Evolutionary conservation across 129 eudicot species (phyloP).

Genomic region (Solidago caesia): DNA sequence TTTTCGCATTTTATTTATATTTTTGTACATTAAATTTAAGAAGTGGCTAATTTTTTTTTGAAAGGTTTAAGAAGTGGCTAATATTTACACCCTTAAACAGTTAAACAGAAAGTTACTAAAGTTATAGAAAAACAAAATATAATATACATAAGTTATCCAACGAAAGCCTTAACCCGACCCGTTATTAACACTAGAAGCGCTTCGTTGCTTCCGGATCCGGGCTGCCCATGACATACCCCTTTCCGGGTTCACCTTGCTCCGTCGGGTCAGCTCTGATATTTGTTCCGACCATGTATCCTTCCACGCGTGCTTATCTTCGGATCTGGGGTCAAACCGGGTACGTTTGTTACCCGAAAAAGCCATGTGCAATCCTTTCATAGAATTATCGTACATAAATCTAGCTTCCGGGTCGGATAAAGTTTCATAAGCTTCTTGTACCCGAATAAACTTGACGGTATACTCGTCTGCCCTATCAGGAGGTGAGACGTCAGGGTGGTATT

Average conservation of each 20-base stretch:
- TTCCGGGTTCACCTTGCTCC: slow-evolving; percentile 21
- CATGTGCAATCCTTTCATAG: slow-evolving; percentile 30
- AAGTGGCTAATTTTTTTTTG: too few relatives aligned
- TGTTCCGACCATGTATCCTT: slow-evolving; percentile 52
- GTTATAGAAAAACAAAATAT: not conserved
- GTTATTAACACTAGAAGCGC: slow-evolving; percentile 12
- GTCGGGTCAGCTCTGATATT: slow-evolving; percentile 38
- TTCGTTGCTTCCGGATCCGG: slow-evolving; percentile 45
- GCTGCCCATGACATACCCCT: slow-evolving; percentile 50
- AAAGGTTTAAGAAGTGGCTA: too few relatives aligned
- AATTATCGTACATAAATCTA: slow-evolving; percentile 49
- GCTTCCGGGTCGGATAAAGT: slow-evolving; percentile 63
- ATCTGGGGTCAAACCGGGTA: slow-evolving; percentile 28
- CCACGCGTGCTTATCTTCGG: slow-evolving; percentile 46
- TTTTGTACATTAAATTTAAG: too few relatives aligned
- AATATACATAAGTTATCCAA: not conserved
- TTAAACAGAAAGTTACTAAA: not conserved
- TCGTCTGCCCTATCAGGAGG: slow-evolving; percentile 49
- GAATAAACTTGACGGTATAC: slow-evolving; percentile 47
- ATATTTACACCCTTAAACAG: too few relatives aligned
- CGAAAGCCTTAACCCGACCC: slow-evolving; percentile 17
- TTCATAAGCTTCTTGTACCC: slow-evolving; percentile 61
- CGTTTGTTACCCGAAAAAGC: slow-evolving; percentile 31
- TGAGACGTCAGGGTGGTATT: slow-evolving; percentile 46
- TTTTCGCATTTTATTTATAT: too few relatives aligned